These are phyloP conservation scores for Pseudomonodictys pantanalensis DNA, from an alignment of 495 filamentous ascomycete genomes.

Conservation along the genomic window DNA sequence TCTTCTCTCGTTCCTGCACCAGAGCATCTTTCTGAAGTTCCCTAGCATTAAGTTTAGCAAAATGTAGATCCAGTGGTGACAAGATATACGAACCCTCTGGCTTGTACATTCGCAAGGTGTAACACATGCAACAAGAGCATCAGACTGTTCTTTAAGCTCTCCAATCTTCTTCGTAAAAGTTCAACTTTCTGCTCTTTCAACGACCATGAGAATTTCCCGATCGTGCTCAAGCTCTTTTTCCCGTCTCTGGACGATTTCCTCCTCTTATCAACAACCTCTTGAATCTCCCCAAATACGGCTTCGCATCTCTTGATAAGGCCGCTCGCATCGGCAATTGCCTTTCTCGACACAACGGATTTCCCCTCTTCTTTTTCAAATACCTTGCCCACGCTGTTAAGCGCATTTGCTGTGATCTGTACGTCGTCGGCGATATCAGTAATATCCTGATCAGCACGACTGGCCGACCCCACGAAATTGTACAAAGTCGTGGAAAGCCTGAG, in stretches of 20 bases:
- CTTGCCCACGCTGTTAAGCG: slow-evolving; percentile 21
- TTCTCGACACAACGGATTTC: slow-evolving; percentile 7
- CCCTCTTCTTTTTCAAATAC: slow-evolving; percentile 19
- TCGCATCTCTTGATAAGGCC: slow-evolving; percentile 26
- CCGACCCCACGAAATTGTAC: background rate
- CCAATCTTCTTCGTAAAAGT: slow-evolving; percentile 14
- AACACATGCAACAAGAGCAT: slow-evolving; percentile 23
- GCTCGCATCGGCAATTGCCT: slow-evolving; percentile 19
- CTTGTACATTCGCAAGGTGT: slow-evolving; percentile 17
- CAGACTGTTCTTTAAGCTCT: slow-evolving; percentile 27
- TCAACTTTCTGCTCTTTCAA: slow-evolving; percentile 28
- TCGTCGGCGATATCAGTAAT: slow-evolving; percentile 24
- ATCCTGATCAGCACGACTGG: background rate
- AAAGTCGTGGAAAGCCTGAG: background rate
- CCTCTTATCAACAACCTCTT: slow-evolving; percentile 23
- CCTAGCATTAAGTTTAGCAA: background rate
- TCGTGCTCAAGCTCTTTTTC: slow-evolving; percentile 16
- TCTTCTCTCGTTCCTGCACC: slow-evolving; percentile 19
- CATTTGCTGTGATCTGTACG: slow-evolving; percentile 22
- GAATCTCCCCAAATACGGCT: slow-evolving; percentile 23
- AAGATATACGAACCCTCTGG: slow-evolving; percentile 13
- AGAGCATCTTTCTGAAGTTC: slow-evolving; percentile 14
- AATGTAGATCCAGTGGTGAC: background rate
- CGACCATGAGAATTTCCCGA: slow-evolving; percentile 24
- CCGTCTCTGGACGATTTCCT: slow-evolving; percentile 22